These are phyloP conservation scores for Clonostachys sp. DNA, from an alignment of 2,329 filamentous ascomycete genomes.

Conservation along the genomic window DNA sequence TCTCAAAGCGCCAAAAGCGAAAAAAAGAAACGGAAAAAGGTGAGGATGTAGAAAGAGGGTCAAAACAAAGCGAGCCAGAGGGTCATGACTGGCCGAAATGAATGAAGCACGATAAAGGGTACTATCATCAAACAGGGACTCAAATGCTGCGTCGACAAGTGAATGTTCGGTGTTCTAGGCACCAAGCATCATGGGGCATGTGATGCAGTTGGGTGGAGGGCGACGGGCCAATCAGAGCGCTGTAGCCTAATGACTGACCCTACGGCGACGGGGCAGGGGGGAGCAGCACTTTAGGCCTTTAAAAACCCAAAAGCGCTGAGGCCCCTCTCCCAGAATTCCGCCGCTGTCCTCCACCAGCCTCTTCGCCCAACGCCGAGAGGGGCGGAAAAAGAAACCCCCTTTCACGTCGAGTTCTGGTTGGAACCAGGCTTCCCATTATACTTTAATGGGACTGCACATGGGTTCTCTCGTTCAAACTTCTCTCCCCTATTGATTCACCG, in stretches of 20 bases:
- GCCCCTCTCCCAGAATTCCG: constrained; percentile 28
- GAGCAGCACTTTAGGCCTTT: constrained; percentile 24
- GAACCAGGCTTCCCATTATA: too few relatives aligned
- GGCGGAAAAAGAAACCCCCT: too few relatives aligned
- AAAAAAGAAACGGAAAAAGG: background rate
- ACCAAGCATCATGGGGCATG: too few relatives aligned
- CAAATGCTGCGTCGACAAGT: too few relatives aligned
- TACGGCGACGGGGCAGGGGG: background rate
- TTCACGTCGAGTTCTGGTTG: too few relatives aligned
- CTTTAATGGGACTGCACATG: too few relatives aligned
- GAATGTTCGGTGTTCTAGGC: too few relatives aligned
- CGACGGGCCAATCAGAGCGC: background rate
- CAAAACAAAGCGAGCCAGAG: background rate
- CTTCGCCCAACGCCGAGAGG: constrained; percentile 6
- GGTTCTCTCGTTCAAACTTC: too few relatives aligned
- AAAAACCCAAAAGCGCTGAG: constrained; percentile 51
- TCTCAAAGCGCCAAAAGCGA: background rate
- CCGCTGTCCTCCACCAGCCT: constrained; percentile 15
- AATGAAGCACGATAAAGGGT: background rate
- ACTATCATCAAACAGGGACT: too few relatives aligned
- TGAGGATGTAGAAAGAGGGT: background rate
- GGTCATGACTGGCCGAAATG: background rate
- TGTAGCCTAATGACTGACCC: constrained; percentile 2
- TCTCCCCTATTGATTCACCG: too few relatives aligned
- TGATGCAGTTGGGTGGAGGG: too few relatives aligned